phyloP scores from a whole-genome alignment of 116 monocot genomes.

The Dioscorea cayenensis region DNA sequence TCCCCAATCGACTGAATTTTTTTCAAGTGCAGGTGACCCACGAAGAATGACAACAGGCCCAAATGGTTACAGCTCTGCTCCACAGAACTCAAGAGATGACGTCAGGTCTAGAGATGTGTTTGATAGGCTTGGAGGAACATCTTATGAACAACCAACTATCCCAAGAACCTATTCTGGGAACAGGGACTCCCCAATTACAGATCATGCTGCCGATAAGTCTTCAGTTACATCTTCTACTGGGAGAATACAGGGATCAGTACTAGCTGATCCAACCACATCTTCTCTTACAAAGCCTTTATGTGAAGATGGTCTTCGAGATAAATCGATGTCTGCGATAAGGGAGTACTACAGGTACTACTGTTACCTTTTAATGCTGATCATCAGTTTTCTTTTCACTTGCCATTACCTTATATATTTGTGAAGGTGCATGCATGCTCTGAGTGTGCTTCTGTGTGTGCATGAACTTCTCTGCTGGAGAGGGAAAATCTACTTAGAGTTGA shows the following conservation, averaged over 20 bases:
- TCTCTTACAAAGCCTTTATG: constrained; percentile 30
- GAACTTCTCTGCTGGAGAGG: no score
- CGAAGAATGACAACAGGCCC: constrained; percentile 26
- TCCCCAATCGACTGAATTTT: constrained; percentile 13
- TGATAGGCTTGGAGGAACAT: constrained; percentile 18
- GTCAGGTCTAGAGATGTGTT: constrained; percentile 6
- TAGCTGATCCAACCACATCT: constrained; percentile 8
- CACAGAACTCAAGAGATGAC: constrained; percentile 30
- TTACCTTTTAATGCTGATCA: background rate
- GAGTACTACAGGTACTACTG: constrained; percentile 69
- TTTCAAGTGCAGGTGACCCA: constrained; percentile 15
- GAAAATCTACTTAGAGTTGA: no score
- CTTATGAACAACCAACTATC: constrained; percentile 15
- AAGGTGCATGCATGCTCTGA: no score
- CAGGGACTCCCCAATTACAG: constrained; percentile 12
- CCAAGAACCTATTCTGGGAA: constrained; percentile 19
- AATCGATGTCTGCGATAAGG: constrained; percentile 62
- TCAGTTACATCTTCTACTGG: constrained; percentile 18
- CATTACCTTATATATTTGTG: no score
- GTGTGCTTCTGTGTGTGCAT: no score
- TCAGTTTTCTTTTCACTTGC: background rate
- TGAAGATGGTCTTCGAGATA: constrained; percentile 43
- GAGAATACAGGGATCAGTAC: constrained; percentile 11
- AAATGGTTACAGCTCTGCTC: constrained; percentile 30
- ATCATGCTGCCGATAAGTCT: constrained; percentile 26